Evolutionary conservation across 2,329 filamentous ascomycete genomes (phyloP).

Genomic region (Lizonia empirigonia): DNA sequence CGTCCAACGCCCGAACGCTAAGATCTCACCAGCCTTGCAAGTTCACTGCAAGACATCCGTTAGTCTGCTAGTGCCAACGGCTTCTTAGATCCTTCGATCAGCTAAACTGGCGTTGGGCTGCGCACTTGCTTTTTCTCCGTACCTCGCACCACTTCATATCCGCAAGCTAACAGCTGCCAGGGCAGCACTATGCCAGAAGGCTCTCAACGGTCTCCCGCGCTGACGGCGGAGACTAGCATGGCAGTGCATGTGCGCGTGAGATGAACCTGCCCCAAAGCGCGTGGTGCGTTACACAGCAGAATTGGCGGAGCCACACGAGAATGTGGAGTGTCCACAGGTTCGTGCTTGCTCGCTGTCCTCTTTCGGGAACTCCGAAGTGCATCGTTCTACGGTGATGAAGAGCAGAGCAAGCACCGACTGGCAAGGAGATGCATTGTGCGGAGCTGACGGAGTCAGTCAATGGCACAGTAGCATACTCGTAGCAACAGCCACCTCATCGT

Average conservation of each 20-base stretch:
- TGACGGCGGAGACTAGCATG: constrained; percentile 47
- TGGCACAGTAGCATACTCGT: constrained; percentile 15
- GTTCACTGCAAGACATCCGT: constrained; percentile 12
- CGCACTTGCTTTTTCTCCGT: constrained; percentile 20
- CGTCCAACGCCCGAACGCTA: constrained; percentile 6
- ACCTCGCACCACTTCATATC: constrained; percentile 13
- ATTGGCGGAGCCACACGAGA: constrained; percentile 15
- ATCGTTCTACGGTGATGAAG: neutral
- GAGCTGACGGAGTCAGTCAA: constrained; percentile 2
- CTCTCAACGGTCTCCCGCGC: constrained; percentile 29
- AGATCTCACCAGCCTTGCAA: constrained; percentile 7
- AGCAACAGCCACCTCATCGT: constrained; percentile 2
- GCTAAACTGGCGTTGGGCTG: constrained; percentile 19
- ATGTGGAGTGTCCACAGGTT: constrained; percentile 17
- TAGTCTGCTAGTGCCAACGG: constrained; percentile 11
- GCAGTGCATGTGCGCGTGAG: constrained; percentile 30
- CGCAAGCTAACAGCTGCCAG: constrained; percentile 29
- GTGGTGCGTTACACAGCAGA: constrained; percentile 44
- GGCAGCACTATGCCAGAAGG: constrained; percentile 30
- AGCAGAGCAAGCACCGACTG: neutral
- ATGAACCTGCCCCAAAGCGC: constrained; percentile 34
- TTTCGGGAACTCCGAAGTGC: constrained; percentile 5
- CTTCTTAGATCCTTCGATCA: constrained; percentile 13
- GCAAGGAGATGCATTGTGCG: constrained; percentile 3
- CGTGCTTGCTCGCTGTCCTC: constrained; percentile 8